phyloP scores from a whole-genome alignment of 192 early-diverging fungal species.

The Dissophora globulifera region DNA sequence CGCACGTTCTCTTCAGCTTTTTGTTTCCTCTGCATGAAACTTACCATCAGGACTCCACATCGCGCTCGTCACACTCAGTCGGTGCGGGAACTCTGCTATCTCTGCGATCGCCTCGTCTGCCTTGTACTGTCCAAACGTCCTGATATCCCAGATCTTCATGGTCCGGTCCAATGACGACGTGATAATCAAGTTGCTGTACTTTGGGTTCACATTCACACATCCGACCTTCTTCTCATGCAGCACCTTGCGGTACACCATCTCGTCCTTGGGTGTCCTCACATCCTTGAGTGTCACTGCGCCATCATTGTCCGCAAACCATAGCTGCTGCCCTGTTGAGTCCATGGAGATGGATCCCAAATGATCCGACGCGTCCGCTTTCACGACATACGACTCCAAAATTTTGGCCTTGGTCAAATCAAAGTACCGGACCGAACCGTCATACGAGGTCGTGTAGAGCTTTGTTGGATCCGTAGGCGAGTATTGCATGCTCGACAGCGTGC shows the following conservation, averaged over 20 bases:
- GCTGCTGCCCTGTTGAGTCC: conserved; percentile 47
- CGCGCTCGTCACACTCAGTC: conserved; percentile 67
- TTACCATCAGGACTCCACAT: conserved; percentile 75
- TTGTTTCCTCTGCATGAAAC: not conserved
- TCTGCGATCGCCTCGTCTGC: conserved; percentile 34
- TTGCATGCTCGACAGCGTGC: conserved; percentile 60
- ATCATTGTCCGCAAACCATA: conserved; percentile 66
- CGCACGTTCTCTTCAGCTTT: not conserved
- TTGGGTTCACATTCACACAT: conserved; percentile 69
- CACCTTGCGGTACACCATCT: conserved; percentile 42
- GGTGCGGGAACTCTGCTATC: conserved; percentile 56
- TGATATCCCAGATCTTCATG: conserved; percentile 69
- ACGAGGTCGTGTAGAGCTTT: conserved; percentile 64
- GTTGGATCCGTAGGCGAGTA: conserved; percentile 59
- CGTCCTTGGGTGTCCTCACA: conserved; percentile 53
- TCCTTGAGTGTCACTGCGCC: conserved; percentile 65
- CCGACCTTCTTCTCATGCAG: conserved; percentile 68
- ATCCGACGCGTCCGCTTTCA: conserved; percentile 23
- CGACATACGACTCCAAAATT: conserved; percentile 64
- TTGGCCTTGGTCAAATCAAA: conserved; percentile 66
- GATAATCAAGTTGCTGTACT: conserved; percentile 56
- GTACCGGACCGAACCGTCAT: conserved; percentile 68
- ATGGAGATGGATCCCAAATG: conserved; percentile 58
- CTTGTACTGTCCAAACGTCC: conserved; percentile 55
- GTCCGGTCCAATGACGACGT: conserved; percentile 66